phyloP scores from a whole-genome alignment of 2,329 filamentous ascomycete species.

The Phaeosphaeriaceae sp. region DNA sequence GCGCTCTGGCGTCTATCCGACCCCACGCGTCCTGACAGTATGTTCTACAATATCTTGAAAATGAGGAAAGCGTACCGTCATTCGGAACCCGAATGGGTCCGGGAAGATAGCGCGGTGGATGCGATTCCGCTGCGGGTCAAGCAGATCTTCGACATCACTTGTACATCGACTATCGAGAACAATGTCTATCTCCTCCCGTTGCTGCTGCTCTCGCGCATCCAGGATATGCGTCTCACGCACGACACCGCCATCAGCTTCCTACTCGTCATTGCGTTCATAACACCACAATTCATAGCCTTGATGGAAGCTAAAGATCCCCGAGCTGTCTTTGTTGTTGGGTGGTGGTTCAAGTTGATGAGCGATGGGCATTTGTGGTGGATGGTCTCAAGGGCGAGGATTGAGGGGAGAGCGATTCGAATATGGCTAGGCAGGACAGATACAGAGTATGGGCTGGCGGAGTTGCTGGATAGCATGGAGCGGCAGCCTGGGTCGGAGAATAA shows the following conservation, averaged over 20 bases:
- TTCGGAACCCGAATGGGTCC: conserved; percentile 17
- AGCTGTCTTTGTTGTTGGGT: conserved; percentile 63
- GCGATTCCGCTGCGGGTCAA: conserved; percentile 46
- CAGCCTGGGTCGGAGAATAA: neutral
- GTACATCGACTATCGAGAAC: conserved; percentile 21
- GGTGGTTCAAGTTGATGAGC: conserved; percentile 60
- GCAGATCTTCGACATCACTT: conserved; percentile 32
- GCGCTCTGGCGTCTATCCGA: conserved; percentile 61
- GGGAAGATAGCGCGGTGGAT: conserved; percentile 1
- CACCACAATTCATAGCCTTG: conserved; percentile 53
- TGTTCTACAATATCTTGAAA: conserved; percentile 51
- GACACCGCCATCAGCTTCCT: conserved; percentile 56
- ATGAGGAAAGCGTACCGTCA: conserved; percentile 17
- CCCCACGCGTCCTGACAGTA: conserved; percentile 56
- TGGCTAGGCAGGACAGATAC: conserved; percentile 25
- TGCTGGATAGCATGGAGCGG: neutral
- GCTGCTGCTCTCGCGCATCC: conserved; percentile 49
- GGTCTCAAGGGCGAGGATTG: conserved; percentile 28
- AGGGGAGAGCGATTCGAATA: conserved; percentile 30
- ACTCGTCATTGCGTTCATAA: conserved; percentile 56
- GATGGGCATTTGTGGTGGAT: conserved; percentile 38
- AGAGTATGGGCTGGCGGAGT: neutral
- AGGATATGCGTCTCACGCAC: conserved; percentile 47
- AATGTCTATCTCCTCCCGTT: conserved; percentile 40
- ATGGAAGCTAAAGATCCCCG: conserved; percentile 60